Base-by-base conservation (phyloP, 83 land plant species). In the Thuja plicata region DNA sequence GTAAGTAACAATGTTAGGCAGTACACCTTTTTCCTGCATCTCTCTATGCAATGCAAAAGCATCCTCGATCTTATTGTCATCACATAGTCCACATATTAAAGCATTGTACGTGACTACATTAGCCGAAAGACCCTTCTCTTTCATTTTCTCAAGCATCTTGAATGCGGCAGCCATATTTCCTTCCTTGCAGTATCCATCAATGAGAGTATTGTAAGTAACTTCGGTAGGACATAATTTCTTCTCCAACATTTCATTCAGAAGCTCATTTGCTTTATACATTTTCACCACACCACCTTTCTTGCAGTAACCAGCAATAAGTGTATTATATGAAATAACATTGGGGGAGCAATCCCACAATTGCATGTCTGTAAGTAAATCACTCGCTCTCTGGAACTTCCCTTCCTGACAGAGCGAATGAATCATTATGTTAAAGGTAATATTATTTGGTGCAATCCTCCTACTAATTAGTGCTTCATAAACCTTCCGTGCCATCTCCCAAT, bases 121-220 rank as follows among this genome's bases (percentile, higher is more conserved):
- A 13, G 94, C 92, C 62, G 89, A 62, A 62, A 91, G 60, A 45
- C 60, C 48, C 50, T 93, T 88, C 32, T 48, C 77, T 86, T 87
- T 88, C 95, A 95, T 94, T 79, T 92, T 90, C 77, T 89, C 87
- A 21, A 95, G 88, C 90, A 92, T 62, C 78, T 88, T 91, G 91
- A 89, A 71, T 19, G 96, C 95, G 57, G 90, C 90, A 8, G 90
- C 21, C 43, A 80, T 2, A 80, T 93, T 93, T 79, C 88, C 91
- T 60, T 95, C 95, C 88, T 92, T 92, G 79, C 95, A 94, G 88
- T 94, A 92, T 21, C 92, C 95, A 83, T 93, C 90, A 87, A 93
- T 89, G 19, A 94, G 30, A 15, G 94, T 94, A 73, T 94, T 94
- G 76, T 93, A 94, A 12, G 94, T 94, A n/a, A 93, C 90, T 76